Conservation (phyloP, 1,284 basidiomycete genomes). For the Tremellales sp. region DNA sequence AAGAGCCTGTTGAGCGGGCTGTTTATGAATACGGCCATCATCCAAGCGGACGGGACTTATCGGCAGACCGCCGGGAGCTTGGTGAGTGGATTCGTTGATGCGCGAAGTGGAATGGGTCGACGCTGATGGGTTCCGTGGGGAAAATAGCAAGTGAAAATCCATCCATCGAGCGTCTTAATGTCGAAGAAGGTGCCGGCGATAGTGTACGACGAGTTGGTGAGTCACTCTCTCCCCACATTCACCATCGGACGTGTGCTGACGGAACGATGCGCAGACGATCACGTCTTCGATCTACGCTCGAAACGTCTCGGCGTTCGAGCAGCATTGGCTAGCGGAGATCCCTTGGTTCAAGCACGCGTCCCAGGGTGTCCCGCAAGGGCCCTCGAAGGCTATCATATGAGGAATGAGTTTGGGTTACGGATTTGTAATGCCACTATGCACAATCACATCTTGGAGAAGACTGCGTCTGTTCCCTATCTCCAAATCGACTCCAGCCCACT, state of each 20-base stretch:
- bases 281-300: slow-evolving; percentile 83
- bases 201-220: slow-evolving; percentile 83
- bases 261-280: slow-evolving; percentile 57
- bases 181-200: slow-evolving; percentile 78
- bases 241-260: background rate
- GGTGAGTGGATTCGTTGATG: slow-evolving; percentile 52
- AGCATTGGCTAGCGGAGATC: slow-evolving; percentile 54
- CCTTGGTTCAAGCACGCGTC: slow-evolving; percentile 41
- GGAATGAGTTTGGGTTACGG: background rate
- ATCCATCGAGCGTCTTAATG: slow-evolving; percentile 74
- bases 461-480: too few species aligned
- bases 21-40: slow-evolving; percentile 73
- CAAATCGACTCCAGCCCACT: too few species aligned
- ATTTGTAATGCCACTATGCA: background rate
- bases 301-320: slow-evolving; percentile 74
- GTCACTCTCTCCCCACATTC: slow-evolving; percentile 34
- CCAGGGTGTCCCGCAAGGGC: slow-evolving; percentile 3
- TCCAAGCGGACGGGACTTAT: slow-evolving; percentile 77
- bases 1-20: slow-evolving; percentile 69
- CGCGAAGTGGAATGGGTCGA: background rate
- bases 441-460: too few species aligned
- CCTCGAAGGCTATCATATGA: background rate
- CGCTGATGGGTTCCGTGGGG: background rate
- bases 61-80: slow-evolving; percentile 74
- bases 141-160: slow-evolving; percentile 72